Base-by-base conservation (phyloP, 192 early-diverging fungal genomes). In the Dissophora ornata region DNA sequence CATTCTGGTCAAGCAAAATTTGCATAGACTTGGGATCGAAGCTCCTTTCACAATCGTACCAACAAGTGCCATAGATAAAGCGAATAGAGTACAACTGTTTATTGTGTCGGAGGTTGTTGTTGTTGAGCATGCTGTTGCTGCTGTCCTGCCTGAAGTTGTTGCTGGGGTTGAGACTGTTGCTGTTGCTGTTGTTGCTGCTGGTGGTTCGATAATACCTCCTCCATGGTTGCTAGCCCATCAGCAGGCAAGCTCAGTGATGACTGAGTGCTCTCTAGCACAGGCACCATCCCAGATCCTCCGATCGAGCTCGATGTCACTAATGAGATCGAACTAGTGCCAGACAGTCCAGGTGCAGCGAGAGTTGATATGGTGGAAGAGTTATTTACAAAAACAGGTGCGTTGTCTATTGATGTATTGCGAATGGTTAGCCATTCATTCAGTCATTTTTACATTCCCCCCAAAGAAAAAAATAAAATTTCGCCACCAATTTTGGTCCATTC, bases 381-480 rank as follows among this genome's bases (percentile, higher is more conserved):
- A 70, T 70, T 61, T 63, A 63, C 61, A 63, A 63, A 63, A 16
- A 63, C 33, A 59, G 47, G 26, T 16, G 45, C 25, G 10, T 26
- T 36, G 30, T 63, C 69, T 71, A 71, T 0, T 4, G 24, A 30
- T n/a, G n/a, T n/a, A n/a, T n/a, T n/a, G n/a, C n/a, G n/a, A n/a
- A n/a, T n/a, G n/a, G n/a, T n/a, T n/a, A n/a, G n/a, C n/a, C n/a
- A n/a, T n/a, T n/a, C n/a, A n/a, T n/a, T n/a, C n/a, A n/a, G n/a
- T n/a, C n/a, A n/a, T n/a, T n/a, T n/a, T n/a, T n/a, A n/a, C n/a
- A n/a, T n/a, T n/a, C n/a, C n/a, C n/a, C n/a, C n/a, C n/a, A n/a
- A n/a, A n/a, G n/a, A n/a, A n/a, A n/a, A n/a, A n/a, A n/a, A n/a
- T n/a, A n/a, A n/a, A n/a, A n/a, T 38, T 5, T 38, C 36, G 36